A percentile compares a stretch with the other conserved stretches of the same genome.
These are phyloP conservation scores for Chaetoceros muelleri DNA, from an alignment of 108 stramenopile genomes.

Conservation along the genomic window DNA sequence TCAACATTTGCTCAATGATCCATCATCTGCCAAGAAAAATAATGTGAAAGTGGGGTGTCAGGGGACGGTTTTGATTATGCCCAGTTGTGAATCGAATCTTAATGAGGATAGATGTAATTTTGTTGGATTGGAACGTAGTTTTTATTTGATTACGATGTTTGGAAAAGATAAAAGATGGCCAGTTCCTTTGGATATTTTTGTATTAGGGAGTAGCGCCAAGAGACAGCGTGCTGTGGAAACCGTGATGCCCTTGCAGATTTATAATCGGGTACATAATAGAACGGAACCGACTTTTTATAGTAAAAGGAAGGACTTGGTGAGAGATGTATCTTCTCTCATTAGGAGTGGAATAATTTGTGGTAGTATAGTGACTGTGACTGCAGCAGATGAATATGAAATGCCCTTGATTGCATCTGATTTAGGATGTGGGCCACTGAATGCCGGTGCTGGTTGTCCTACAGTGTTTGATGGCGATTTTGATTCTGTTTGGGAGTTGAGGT, in stretches of 20 bases:
- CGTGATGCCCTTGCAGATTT: background rate
- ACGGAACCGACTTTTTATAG: background rate
- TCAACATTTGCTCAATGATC: background rate
- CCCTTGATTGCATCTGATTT: background rate
- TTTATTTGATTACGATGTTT: background rate
- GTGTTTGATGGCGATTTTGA: background rate
- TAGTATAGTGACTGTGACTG: background rate
- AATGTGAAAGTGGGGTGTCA: background rate
- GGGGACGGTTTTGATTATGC: background rate
- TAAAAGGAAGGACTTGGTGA: background rate
- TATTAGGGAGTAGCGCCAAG: background rate
- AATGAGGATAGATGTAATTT: background rate
- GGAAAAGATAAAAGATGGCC: background rate
- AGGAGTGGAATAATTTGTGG: background rate
- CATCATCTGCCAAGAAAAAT: background rate
- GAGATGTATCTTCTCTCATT: background rate
- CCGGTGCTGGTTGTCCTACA: background rate
- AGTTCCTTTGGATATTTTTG: background rate
- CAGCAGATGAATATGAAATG: background rate
- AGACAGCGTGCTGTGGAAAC: background rate
- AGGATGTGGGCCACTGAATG: background rate
- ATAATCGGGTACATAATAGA: background rate
- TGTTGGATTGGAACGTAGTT: background rate
- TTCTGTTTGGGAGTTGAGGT: background rate
- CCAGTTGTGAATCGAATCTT: background rate